These are phyloP conservation scores for Nakaseomyces glabratus DNA, from an alignment of 1,139 yeast species.

Conservation along the genomic window DNA sequence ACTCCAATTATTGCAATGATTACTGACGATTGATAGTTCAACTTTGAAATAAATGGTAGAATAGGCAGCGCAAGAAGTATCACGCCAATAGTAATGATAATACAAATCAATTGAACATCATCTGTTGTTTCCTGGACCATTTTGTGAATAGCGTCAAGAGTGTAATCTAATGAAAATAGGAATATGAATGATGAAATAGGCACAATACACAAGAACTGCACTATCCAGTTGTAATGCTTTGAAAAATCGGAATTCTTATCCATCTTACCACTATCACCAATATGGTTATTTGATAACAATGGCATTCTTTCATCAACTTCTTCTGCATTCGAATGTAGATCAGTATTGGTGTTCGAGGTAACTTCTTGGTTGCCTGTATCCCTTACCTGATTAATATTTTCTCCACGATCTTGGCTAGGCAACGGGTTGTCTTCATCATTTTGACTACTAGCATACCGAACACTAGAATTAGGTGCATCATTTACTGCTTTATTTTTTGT, in stretches of 20 bases:
- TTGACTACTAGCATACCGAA: no score
- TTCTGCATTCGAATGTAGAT: not conserved
- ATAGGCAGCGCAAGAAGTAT: conserved; percentile 46
- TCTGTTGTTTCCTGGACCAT: conserved; percentile 55
- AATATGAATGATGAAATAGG: conserved; percentile 53
- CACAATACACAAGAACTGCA: conserved; percentile 59
- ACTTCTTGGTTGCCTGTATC: conserved; percentile 6
- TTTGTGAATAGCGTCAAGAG: conserved; percentile 57
- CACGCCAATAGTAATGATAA: conserved; percentile 34
- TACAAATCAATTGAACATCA: conserved; percentile 43
- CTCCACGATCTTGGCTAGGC: not conserved
- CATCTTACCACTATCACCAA: not conserved
- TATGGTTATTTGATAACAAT: conserved; percentile 13
- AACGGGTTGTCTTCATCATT: not conserved
- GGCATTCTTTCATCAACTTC: conserved; percentile 29
- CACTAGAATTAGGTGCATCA: no score
- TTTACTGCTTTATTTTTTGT: no score
- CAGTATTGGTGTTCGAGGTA: conserved; percentile 10
- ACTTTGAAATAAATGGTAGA: conserved; percentile 63
- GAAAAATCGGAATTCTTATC: conserved; percentile 12
- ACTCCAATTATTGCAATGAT: conserved; percentile 33
- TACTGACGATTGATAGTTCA: conserved; percentile 46
- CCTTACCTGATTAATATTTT: not conserved
- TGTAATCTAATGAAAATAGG: conserved; percentile 39
- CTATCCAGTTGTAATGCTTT: conserved; percentile 65